Evolutionary conservation across 2,329 filamentous ascomycete species (phyloP), one percentile per base, ranked within the genome.

Genomic region (Elsinoe necatrix): DNA sequence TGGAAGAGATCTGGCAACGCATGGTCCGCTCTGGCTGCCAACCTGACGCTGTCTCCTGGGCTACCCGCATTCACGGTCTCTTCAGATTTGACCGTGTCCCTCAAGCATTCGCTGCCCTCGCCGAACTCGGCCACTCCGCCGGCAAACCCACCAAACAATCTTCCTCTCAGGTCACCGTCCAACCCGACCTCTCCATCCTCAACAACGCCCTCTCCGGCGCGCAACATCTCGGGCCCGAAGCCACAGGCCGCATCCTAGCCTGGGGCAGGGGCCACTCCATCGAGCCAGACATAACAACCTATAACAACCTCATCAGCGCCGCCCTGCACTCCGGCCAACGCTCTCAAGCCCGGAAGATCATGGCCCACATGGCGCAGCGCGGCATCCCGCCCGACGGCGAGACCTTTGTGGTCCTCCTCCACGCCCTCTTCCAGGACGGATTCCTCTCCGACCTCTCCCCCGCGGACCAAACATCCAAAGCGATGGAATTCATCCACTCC

Each of bases 391-490:
- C 78, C 11, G 70, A 80, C 62, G 68, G 73, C 31, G 79, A 78
- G 4, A 93, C 89, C 0, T 88, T 87, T 68, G 87, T 83, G 20
- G 81, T 89, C 60, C 76, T 93, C 57, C 74, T 93, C 6, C 82
- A 86, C 41, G 79, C 72, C 18, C 65, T 77, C 16, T 77, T 80
- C 63, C 78, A 64, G 69, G 80, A 59, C 71, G 81, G 63, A 65
- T 72, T 60, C 63, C 69, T 81, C 41, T 64, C 70, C 35, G 52
- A 62, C 25, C 65, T 75, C 48, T 67, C 72, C 1, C 68, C 74
- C 0, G 68, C 74, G 9, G 75, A 82, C 55, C 83, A 85, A 66
- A 65, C 68, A 18, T 65, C 69, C 1, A 72, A 76, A 16, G 75
- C 89, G 5, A 63, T 75, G n/a, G 65, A 68, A 3, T 72, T 86